Conservation (phyloP, 1,284 basidiomycete species). For the Leccinum holopus region DNA sequence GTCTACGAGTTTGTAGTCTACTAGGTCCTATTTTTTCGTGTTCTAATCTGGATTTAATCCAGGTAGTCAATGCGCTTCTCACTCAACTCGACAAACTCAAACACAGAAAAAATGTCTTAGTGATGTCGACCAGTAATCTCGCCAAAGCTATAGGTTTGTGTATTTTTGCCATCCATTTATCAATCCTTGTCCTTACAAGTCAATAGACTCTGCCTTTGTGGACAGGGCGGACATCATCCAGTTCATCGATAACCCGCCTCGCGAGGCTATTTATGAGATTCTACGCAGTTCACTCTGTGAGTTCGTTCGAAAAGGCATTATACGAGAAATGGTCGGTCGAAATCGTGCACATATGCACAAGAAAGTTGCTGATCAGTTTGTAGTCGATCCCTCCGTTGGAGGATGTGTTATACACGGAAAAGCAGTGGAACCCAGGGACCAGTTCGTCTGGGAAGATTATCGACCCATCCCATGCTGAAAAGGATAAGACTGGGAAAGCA, state of each 20-base stretch:
- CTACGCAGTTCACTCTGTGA: slow-evolving; percentile 82
- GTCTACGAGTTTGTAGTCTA: slow-evolving; percentile 69
- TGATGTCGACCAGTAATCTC: slow-evolving; percentile 97
- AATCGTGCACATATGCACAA: not conserved
- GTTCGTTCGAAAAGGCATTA: slow-evolving; percentile 73
- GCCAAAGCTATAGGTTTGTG: slow-evolving; percentile 86
- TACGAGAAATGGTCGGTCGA: slow-evolving; percentile 54
- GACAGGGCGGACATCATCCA: slow-evolving; percentile 97
- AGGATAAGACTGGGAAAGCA: slow-evolving; percentile 53
- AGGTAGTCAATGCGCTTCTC: slow-evolving; percentile 97
- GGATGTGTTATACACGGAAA: slow-evolving; percentile 58
- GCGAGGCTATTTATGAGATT: slow-evolving; percentile 93
- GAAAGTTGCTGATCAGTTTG: slow-evolving; percentile 12
- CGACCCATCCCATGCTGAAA: slow-evolving; percentile 18
- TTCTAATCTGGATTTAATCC: slow-evolving; percentile 6
- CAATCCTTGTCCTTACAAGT: slow-evolving; percentile 1
- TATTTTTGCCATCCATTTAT: not conserved
- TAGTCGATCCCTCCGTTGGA: slow-evolving; percentile 64
- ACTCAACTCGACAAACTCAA: slow-evolving; percentile 97
- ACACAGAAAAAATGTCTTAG: slow-evolving; percentile 88
- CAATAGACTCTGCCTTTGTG: slow-evolving; percentile 87
- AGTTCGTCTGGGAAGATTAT: slow-evolving; percentile 9
- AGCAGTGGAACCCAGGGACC: slow-evolving; percentile 9
- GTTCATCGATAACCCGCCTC: slow-evolving; percentile 88
- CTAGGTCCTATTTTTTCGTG: not conserved